Conservation (phyloP, 805 yeast genomes). For the Cyberlindnera euphorbiae region DNA sequence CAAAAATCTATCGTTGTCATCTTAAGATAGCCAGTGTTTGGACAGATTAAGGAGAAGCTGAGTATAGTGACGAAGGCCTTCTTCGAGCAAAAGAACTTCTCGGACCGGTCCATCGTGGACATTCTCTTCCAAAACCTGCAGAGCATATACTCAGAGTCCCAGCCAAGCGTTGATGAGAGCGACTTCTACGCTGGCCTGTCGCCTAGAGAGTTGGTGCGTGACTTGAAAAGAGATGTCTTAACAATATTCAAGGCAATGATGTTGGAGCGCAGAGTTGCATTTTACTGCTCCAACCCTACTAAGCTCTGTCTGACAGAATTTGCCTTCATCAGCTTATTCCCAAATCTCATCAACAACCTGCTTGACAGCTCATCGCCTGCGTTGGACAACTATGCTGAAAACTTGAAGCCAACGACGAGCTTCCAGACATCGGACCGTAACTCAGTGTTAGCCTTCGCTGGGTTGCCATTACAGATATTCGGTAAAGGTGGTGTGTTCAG, state of each 20-base stretch:
- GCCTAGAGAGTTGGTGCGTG: conserved; percentile 56
- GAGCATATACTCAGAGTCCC: conserved; percentile 31
- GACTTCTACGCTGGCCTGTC: conserved; percentile 73
- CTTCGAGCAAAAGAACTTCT: conserved; percentile 75
- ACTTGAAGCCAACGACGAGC: conserved; percentile 54
- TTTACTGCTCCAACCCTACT: conserved; percentile 79
- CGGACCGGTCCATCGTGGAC: conserved; percentile 62
- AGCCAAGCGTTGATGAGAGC: conserved; percentile 37
- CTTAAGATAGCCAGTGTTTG: conserved; percentile 81
- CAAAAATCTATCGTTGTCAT: conserved; percentile 89
- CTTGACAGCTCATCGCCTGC: conserved; percentile 78
- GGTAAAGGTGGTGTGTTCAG: conserved; percentile 84
- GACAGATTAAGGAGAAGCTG: conserved; percentile 83
- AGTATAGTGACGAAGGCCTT: conserved; percentile 85
- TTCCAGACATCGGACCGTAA: conserved; percentile 73
- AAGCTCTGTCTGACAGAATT: conserved; percentile 77
- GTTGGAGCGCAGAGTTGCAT: conserved; percentile 66
- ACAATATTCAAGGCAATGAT: conserved; percentile 71
- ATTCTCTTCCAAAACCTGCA: conserved; percentile 65
- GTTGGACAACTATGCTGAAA: conserved; percentile 47
- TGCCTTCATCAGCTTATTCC: conserved; percentile 77
- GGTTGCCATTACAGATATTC: conserved; percentile 83
- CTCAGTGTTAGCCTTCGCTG: conserved; percentile 75
- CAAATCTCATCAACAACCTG: conserved; percentile 68
- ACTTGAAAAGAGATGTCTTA: conserved; percentile 55